phyloP scores from a whole-genome alignment of 257 asterid genomes.

The Fraxinus americana region DNA sequence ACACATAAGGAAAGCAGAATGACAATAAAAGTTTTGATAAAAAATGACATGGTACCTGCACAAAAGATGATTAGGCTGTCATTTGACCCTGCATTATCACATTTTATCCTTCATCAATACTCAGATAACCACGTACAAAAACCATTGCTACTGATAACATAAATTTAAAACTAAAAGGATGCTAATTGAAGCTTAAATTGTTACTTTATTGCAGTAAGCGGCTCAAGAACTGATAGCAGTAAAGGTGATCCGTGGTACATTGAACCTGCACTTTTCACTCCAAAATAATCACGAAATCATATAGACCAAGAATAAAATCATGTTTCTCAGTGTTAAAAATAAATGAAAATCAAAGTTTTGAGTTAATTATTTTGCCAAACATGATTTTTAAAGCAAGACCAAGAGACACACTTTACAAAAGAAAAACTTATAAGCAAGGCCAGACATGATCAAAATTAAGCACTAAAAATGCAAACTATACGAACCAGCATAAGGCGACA shows the following conservation, averaged over 20 bases:
- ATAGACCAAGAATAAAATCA: too few species aligned
- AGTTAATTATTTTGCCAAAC: not conserved
- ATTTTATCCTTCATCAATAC: slow-evolving; percentile 27
- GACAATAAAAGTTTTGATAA: not conserved
- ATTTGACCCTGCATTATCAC: slow-evolving; percentile 55
- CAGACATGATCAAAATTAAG: not conserved
- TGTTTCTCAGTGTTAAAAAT: not conserved
- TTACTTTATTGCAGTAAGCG: slow-evolving; percentile 72
- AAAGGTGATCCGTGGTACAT: slow-evolving; percentile 98
- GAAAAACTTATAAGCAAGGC: slow-evolving; percentile 5
- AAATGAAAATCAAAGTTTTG: too few species aligned
- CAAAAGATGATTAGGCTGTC: slow-evolving; percentile 60
- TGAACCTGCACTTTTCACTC: slow-evolving; percentile 59
- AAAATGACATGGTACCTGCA: slow-evolving; percentile 66
- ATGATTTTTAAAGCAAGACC: not conserved
- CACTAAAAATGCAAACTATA: slow-evolving; percentile 17
- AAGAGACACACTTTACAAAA: not conserved
- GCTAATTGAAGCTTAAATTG: slow-evolving; percentile 11
- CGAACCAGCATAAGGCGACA: slow-evolving; percentile 93
- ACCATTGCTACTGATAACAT: slow-evolving; percentile 9
- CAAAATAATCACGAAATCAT: not conserved
- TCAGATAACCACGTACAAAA: slow-evolving; percentile 7
- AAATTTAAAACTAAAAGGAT: not conserved
- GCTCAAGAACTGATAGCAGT: slow-evolving; percentile 75
- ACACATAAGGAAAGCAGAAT: not conserved